Conservation (phyloP, 345 rosid species). For the Fremontodendron californicum region DNA sequence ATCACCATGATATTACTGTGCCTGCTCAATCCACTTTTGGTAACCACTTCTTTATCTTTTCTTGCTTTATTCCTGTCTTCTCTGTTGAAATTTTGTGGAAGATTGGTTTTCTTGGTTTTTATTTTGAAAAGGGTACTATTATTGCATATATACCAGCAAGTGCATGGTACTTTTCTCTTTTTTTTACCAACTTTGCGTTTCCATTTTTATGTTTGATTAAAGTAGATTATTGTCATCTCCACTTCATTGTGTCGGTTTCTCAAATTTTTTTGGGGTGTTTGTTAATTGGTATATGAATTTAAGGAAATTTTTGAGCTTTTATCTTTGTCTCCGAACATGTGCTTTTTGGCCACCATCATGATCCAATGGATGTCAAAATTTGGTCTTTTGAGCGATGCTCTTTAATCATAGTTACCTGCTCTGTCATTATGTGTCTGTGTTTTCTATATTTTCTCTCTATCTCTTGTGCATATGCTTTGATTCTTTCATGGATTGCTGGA, state of each 20-base stretch:
- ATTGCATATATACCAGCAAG: background rate
- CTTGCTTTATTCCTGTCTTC: background rate
- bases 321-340: background rate
- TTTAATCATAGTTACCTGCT: background rate
- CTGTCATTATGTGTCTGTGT: background rate
- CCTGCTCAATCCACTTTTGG: slow-evolving; percentile 49
- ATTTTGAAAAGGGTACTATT: background rate
- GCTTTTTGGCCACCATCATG: background rate
- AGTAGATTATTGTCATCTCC: background rate
- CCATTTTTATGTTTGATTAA: background rate
- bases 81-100: background rate
- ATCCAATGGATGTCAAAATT: background rate
- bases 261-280: background rate
- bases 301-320: background rate
- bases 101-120: background rate
- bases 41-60: slow-evolving; percentile 3
- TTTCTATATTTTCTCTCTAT: background rate
- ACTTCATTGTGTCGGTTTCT: background rate
- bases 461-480: background rate
- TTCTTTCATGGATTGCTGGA: background rate
- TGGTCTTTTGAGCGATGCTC: background rate
- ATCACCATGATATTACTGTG: slow-evolving; percentile 31
- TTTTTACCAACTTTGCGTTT: background rate
- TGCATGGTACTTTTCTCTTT: background rate
- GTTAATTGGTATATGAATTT: background rate